Conservation (phyloP, 2,329 filamentous ascomycete species). For the Trichophyton rubrum region DNA sequence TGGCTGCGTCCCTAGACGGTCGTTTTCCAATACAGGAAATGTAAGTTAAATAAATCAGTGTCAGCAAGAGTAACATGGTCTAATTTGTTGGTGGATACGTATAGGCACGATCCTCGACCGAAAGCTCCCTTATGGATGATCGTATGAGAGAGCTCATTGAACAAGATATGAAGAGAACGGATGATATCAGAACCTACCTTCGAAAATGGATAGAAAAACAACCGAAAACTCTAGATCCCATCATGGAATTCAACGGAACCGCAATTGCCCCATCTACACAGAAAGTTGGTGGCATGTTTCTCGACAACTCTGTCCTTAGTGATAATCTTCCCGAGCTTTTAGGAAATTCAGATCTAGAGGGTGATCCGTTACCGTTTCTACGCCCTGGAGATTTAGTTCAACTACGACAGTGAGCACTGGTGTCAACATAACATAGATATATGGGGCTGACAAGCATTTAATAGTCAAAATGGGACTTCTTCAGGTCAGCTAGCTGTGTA, state of each 20-base stretch:
- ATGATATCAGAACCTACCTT: slow-evolving; percentile 32
- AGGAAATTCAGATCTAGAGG: slow-evolving; percentile 15
- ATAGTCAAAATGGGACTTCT: slow-evolving; percentile 10
- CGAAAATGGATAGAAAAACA: slow-evolving; percentile 25
- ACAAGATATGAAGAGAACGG: slow-evolving; percentile 25
- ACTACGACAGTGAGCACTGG: slow-evolving; percentile 21
- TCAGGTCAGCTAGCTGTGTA: slow-evolving; percentile 29
- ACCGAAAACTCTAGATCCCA: neutral
- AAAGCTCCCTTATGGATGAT: neutral
- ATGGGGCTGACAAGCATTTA: slow-evolving; percentile 4
- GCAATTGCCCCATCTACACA: neutral
- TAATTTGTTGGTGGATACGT: neutral
- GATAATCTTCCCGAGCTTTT: slow-evolving; percentile 5
- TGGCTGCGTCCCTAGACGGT: neutral
- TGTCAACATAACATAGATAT: slow-evolving; percentile 7
- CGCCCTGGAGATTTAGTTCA: slow-evolving; percentile 32
- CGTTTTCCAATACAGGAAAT: neutral
- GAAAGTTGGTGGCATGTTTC: slow-evolving; percentile 11
- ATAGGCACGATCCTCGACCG: neutral
- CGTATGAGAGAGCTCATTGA: slow-evolving; percentile 6
- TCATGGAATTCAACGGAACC: neutral
- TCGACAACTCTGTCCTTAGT: slow-evolving; percentile 7
- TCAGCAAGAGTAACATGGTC: neutral
- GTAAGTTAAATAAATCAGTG: neutral
- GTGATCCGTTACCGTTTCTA: slow-evolving; percentile 22